Evolutionary conservation across 192 early-diverging fungal species (phyloP).

Genomic region (Podila minutissima): DNA sequence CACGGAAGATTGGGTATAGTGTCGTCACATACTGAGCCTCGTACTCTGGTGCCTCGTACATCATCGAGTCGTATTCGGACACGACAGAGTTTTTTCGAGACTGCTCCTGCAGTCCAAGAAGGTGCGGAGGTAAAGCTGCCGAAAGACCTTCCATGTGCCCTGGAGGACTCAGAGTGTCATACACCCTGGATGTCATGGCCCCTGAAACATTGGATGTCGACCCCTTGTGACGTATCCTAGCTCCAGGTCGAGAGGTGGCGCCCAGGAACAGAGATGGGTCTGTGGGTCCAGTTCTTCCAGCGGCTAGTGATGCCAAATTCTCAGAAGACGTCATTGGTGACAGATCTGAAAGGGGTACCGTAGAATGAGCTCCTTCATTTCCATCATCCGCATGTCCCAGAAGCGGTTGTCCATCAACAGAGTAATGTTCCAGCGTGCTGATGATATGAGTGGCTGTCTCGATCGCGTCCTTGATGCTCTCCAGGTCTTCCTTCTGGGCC

Average conservation of each 20-base stretch:
- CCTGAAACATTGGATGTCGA: conserved; percentile 30
- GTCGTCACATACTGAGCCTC: conserved; percentile 46
- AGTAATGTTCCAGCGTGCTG: conserved; percentile 43
- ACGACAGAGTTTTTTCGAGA: conserved; percentile 47
- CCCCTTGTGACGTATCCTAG: conserved; percentile 35
- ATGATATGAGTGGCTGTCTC: conserved; percentile 46
- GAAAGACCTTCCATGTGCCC: conserved; percentile 12
- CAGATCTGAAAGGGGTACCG: conserved; percentile 32
- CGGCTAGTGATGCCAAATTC: conserved; percentile 34
- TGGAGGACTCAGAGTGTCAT: conserved; percentile 2
- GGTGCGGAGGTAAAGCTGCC: conserved; percentile 16
- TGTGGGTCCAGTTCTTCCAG: conserved; percentile 16
- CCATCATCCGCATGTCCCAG: conserved; percentile 36
- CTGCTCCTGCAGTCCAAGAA: conserved; percentile 35
- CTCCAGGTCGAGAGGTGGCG: conserved; percentile 18
- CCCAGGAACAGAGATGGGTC: conserved; percentile 41
- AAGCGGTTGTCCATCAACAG: conserved; percentile 43
- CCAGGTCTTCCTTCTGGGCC: conserved; percentile 30
- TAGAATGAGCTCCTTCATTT: conserved; percentile 22
- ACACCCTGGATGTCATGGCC: conserved; percentile 13
- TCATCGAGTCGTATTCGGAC: conserved; percentile 40
- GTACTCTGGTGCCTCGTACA: conserved; percentile 41
- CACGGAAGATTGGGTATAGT: conserved; percentile 45
- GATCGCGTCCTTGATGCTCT: conserved; percentile 46
- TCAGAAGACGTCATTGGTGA: conserved; percentile 48